A percentile compares a stretch with the other conserved stretches of the same genome.
These are phyloP conservation scores for Yarrowia hollandica DNA, from an alignment of 805 yeast genomes.

Conservation along the genomic window DNA sequence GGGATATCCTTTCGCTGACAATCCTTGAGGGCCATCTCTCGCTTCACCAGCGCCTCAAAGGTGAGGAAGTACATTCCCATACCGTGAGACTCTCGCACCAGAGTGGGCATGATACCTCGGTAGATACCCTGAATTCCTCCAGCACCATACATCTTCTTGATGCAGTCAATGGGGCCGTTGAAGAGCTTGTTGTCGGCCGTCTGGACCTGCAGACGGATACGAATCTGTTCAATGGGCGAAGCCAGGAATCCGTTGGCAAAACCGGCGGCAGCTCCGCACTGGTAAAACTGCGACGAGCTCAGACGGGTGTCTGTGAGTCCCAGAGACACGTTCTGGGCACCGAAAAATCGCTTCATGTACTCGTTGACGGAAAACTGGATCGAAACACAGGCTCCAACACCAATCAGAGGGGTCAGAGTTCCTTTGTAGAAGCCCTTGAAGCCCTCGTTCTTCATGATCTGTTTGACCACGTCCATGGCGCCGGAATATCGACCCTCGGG, in stretches of 20 bases:
- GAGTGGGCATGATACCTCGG: conserved; percentile 81
- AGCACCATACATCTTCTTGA: conserved; percentile 54
- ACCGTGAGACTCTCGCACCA: conserved; percentile 82
- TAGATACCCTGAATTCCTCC: conserved; percentile 65
- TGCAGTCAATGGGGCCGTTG: conserved; percentile 73
- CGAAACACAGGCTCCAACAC: conserved; percentile 96
- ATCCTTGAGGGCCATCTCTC: conserved; percentile 53
- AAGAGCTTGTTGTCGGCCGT: conserved; percentile 56
- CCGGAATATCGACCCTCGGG: conserved; percentile 73
- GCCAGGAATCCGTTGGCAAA: conserved; percentile 85
- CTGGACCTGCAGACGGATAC: conserved; percentile 92
- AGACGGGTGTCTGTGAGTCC: conserved; percentile 45
- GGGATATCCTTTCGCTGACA: conserved; percentile 71
- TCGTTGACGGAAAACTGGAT: conserved; percentile 96
- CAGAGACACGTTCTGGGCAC: conserved; percentile 45
- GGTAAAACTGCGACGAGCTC: conserved; percentile 65
- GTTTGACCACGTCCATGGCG: conserved; percentile 73
- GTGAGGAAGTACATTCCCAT: conserved; percentile 83
- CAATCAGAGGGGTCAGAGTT: conserved; percentile 86
- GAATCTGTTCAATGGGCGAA: conserved; percentile 90
- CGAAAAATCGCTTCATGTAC: conserved; percentile 80
- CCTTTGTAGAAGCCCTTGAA: conserved; percentile 87
- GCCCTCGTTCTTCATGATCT: conserved; percentile 78
- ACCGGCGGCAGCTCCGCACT: conserved; percentile 90
- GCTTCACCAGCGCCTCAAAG: conserved; percentile 81